phyloP scores from a whole-genome alignment of 805 yeast species.

The Myxozyma geophila region DNA sequence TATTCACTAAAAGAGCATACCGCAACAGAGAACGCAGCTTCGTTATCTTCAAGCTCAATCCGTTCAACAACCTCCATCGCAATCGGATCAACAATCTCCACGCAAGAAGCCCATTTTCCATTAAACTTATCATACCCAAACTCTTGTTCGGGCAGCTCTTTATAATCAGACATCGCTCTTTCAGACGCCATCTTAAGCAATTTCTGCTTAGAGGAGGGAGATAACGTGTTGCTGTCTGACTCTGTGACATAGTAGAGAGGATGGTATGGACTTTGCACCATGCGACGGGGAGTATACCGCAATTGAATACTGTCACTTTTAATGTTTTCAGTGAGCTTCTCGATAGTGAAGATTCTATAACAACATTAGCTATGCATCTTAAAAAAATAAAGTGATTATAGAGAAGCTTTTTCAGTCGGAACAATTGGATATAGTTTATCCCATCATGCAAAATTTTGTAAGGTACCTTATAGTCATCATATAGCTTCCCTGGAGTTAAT shows the following conservation, averaged over 20 bases:
- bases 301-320: conserved; percentile 51
- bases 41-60: conserved; percentile 52
- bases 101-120: conserved; percentile 57
- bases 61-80: conserved; percentile 53
- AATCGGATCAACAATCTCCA: conserved; percentile 53
- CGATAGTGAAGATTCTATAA: conserved; percentile 37
- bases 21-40: conserved; percentile 52
- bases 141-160: conserved; percentile 50
- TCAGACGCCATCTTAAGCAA: conserved; percentile 31
- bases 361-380: conserved; percentile 2
- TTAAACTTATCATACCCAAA: conserved; percentile 49
- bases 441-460: conserved; percentile 12
- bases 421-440: conserved; percentile 29
- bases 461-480: conserved; percentile 36
- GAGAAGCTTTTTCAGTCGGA: conserved; percentile 29
- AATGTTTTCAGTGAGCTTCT: conserved; percentile 38
- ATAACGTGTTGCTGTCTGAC: conserved; percentile 49
- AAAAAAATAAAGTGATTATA: background rate
- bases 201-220: conserved; percentile 28
- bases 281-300: conserved; percentile 56
- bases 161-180: conserved; percentile 36
- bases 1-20: conserved; percentile 42
- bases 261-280: conserved; percentile 42
- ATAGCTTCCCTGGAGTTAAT: conserved; percentile 36
- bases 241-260: conserved; percentile 51